Evolutionary conservation across 352 stramenopile genomes (phyloP).

Genomic region (Globisporangium polare): DNA sequence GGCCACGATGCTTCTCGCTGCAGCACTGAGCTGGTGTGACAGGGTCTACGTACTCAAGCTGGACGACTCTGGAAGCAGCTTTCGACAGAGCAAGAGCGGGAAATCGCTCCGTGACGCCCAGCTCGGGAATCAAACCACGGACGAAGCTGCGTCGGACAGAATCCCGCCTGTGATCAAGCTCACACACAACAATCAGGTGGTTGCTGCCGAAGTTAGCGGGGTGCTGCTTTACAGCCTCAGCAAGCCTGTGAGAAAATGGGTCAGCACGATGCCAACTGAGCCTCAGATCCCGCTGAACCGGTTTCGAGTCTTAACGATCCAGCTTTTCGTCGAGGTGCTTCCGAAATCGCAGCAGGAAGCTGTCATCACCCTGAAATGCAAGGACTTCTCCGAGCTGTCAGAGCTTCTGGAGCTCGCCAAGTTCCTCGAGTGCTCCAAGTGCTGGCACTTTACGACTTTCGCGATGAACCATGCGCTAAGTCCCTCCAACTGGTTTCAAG

Average conservation of each 20-base stretch:
- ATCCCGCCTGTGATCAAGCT: slow-evolving; percentile 4
- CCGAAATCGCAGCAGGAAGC: slow-evolving; percentile 14
- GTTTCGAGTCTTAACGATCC: background rate
- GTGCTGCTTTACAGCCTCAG: slow-evolving; percentile 6
- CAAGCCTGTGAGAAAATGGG: background rate
- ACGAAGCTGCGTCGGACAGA: background rate
- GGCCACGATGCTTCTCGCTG: slow-evolving; percentile 7
- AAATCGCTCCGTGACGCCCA: background rate
- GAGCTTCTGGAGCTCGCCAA: slow-evolving; percentile 13
- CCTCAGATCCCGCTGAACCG: background rate
- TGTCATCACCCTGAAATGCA: background rate
- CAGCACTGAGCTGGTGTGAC: slow-evolving; percentile 11
- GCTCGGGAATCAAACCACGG: background rate
- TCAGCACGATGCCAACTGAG: background rate
- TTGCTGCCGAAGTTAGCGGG: slow-evolving; percentile 1
- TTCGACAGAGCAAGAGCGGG: background rate
- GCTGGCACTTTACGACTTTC: slow-evolving; percentile 18
- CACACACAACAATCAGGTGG: background rate
- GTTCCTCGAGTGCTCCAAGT: slow-evolving; percentile 9
- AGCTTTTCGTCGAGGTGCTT: slow-evolving; percentile 4
- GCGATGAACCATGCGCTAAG: background rate
- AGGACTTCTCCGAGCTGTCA: background rate
- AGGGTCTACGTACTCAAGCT: slow-evolving; percentile 9
- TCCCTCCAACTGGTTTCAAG: slow-evolving; percentile 1
- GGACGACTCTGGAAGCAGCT: slow-evolving; percentile 7